These are phyloP conservation scores for Pistacia atlantica DNA, from an alignment of 345 rosid genomes.

Conservation along the genomic window DNA sequence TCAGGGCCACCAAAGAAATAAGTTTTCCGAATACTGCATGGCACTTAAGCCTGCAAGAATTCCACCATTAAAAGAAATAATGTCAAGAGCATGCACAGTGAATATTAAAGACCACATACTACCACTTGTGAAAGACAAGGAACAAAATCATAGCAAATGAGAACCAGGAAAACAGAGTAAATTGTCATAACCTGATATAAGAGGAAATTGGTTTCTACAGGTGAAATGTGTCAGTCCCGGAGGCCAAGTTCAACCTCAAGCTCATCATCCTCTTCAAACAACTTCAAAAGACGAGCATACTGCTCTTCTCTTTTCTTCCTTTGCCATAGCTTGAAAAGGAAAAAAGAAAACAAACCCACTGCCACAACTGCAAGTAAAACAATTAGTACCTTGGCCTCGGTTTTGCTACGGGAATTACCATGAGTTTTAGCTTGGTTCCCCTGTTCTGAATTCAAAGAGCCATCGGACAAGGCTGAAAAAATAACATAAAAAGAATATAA, in stretches of 20 bases:
- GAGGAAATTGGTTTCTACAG: constrained; percentile 17
- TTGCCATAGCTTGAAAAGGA: constrained; percentile 87
- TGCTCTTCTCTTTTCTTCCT: constrained; percentile 98
- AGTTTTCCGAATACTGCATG: constrained; percentile 9
- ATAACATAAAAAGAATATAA: background rate
- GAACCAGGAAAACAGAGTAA: constrained; percentile 1
- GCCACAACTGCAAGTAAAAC: constrained; percentile 52
- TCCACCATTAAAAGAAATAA: background rate
- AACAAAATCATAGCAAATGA: background rate
- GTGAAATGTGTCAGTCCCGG: constrained; percentile 54
- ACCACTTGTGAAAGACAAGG: background rate
- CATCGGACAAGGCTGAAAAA: constrained; percentile 57
- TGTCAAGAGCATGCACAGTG: background rate
- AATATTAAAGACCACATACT: background rate
- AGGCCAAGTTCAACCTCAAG: constrained; percentile 97
- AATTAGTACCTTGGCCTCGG: constrained; percentile 53
- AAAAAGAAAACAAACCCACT: constrained; percentile 54
- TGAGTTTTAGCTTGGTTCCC: constrained; percentile 40
- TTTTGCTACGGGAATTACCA: constrained; percentile 42
- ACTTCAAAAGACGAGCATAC: constrained; percentile 86
- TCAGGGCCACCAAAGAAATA: constrained; percentile 9
- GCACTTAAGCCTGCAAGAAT: constrained; percentile 27
- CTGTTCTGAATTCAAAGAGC: constrained; percentile 41
- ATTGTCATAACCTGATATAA: constrained; percentile 33
- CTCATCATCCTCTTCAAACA: constrained; percentile 98